phyloP scores from a whole-genome alignment of 345 rosid species.

The Eucalyptus tenuipes region DNA sequence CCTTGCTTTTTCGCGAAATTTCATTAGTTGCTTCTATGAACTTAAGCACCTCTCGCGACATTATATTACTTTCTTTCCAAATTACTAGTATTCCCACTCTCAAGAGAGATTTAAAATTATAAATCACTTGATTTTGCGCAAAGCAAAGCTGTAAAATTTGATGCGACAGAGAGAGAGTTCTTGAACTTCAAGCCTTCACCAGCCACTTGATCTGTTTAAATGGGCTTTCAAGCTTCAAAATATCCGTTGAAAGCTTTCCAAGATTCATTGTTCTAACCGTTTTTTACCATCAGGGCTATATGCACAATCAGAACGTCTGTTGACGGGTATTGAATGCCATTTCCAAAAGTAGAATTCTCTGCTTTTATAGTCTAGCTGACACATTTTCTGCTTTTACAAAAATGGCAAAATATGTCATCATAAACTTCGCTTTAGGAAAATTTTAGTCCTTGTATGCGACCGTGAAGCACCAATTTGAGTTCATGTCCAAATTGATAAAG shows the following conservation, averaged over 20 bases:
- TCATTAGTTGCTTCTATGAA: neutral
- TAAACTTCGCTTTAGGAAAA: neutral
- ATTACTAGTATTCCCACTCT: neutral
- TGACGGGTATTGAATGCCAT: neutral
- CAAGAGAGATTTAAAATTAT: neutral
- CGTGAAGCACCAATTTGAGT: neutral
- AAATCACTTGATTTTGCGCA: neutral
- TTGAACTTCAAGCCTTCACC: neutral
- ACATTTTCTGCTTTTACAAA: neutral
- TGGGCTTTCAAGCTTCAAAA: neutral
- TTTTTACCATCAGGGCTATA: neutral
- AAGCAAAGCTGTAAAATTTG: neutral
- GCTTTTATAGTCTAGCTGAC: neutral
- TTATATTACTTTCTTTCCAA: neutral
- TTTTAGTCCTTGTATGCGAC: neutral
- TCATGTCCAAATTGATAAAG: neutral
- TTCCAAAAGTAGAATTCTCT: neutral
- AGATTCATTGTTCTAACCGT: neutral
- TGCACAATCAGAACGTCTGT: neutral
- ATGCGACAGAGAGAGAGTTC: neutral
- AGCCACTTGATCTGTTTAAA: neutral
- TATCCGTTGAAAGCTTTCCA: neutral
- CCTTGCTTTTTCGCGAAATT: rapidly evolving
- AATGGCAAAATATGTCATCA: neutral
- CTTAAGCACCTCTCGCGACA: neutral